These are phyloP conservation scores for Hura crepitans DNA, from an alignment of 441 rosid genomes.

Conservation along the genomic window DNA sequence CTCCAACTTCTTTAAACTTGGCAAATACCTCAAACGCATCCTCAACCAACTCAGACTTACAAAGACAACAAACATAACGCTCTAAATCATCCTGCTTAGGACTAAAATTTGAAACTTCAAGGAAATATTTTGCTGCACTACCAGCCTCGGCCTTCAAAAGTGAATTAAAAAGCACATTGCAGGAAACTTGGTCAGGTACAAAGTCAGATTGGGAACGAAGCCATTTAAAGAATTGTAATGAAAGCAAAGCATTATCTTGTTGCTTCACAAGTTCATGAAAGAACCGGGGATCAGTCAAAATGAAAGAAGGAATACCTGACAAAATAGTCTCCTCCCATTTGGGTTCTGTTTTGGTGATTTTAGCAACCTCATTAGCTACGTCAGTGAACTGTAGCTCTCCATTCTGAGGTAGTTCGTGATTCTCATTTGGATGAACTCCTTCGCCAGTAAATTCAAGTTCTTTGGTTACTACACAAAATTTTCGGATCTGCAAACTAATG, in stretches of 20 bases:
- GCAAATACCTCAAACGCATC: slow-evolving; percentile 40
- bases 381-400: slow-evolving; percentile 27
- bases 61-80: slow-evolving; percentile 46
- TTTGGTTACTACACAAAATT: slow-evolving; percentile 32
- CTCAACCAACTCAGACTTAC: slow-evolving; percentile 39
- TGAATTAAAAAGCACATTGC: slow-evolving; percentile 44
- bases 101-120: slow-evolving; percentile 33
- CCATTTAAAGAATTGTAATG: slow-evolving; percentile 55
- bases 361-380: slow-evolving; percentile 42
- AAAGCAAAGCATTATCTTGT: slow-evolving; percentile 46
- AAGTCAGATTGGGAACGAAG: slow-evolving; percentile 31
- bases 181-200: slow-evolving; percentile 42
- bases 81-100: slow-evolving; percentile 38
- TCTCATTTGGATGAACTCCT: slow-evolving; percentile 14
- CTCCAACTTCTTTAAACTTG: slow-evolving; percentile 32
- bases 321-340: slow-evolving; percentile 52
- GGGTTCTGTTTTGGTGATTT: slow-evolving; percentile 39
- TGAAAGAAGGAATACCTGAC: slow-evolving; percentile 48
- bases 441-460: slow-evolving; percentile 23
- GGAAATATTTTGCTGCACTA: slow-evolving; percentile 40
- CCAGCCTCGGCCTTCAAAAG: slow-evolving; percentile 54
- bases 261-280: slow-evolving; percentile 42
- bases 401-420: slow-evolving; percentile 4
- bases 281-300: slow-evolving; percentile 50
- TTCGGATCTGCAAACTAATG: slow-evolving; percentile 25